Evolutionary conservation across 768 basidiomycete species (phyloP), one percentile per base, ranked within the genome.

Genomic region (Phaeolepiota aurea): DNA sequence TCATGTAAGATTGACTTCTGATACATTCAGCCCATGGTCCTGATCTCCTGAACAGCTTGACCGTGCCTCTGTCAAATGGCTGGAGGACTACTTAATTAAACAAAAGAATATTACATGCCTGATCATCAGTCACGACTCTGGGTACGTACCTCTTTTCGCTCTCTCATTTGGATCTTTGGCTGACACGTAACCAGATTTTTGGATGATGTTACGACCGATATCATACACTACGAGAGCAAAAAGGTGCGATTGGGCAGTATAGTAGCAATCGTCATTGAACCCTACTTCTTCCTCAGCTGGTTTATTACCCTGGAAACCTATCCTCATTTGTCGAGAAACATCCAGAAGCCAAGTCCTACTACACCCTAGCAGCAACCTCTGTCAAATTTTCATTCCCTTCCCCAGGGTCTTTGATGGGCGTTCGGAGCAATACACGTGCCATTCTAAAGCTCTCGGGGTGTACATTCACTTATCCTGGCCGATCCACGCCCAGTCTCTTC

Each of bases 341-440:
- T 49, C 93, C 93, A 2, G 87, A 92, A 56, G 94, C 92, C 25
- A 89, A 82, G 65, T 90, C 92, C 2, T 98, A 96, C 72, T 98
- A 97, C 69, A 93, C 90, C 22, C 79, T 98, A 16, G 83, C 88
- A 22, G 93, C 91, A 4, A 91, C 87, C 42, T 82, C 87, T 44
- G 82, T 96, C 67, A 92, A 89, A 64, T 94, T 98, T 68, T 68
- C 88, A 23, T 98, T 98, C 76, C 93, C 93, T 25, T 75, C 91
- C 19, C 93, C 93, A 31, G 94, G 94, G 20, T 91, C 87, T 35
- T 75, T 98, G 49, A 92, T 97, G 88, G 93, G 94, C 41, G 93
- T 98, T 43, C 78, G 93, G 47, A 94, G 90, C 59, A 90, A 86
- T 55, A 98, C 93, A 10, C 81, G 93, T 38, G 90, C 93, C 3